These are phyloP conservation scores for Pyropia haitanensis DNA, from an alignment of 23 red algal genomes.

Conservation along the genomic window DNA sequence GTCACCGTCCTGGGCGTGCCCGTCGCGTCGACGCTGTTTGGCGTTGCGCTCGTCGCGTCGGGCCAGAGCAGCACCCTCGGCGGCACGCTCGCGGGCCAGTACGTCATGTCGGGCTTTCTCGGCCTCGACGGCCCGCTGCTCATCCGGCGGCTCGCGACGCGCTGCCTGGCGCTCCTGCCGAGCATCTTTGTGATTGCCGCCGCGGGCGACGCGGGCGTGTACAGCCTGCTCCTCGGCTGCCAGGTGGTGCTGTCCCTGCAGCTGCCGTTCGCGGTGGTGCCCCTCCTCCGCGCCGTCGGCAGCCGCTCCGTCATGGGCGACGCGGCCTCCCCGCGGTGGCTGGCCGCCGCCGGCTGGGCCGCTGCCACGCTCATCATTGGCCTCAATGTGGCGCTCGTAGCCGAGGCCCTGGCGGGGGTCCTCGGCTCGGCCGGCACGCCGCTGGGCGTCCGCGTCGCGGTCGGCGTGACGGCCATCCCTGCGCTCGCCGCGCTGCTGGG, in stretches of 20 bases:
- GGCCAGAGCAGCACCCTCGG: constrained; percentile 79
- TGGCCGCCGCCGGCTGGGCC: constrained; percentile 40
- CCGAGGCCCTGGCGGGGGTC: constrained; percentile 17
- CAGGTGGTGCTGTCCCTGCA: constrained; percentile 90
- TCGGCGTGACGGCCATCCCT: constrained; percentile 3
- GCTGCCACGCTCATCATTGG: constrained; percentile 56
- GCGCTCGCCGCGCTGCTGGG: constrained; percentile 23
- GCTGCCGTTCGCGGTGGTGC: constrained; percentile 88
- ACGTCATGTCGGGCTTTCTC: constrained; percentile 94
- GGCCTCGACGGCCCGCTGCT: constrained; percentile 58
- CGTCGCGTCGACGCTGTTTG: constrained; percentile 47
- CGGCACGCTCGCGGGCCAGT: constrained; percentile 87
- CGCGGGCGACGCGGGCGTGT: constrained; percentile 65
- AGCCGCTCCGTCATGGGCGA: constrained; percentile 58
- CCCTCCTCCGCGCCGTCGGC: constrained; percentile 81
- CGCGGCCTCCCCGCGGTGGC: constrained; percentile 28
- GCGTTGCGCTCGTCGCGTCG: constrained; percentile 77
- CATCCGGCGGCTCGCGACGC: constrained; percentile 62
- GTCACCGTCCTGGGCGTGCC: constrained; percentile 39
- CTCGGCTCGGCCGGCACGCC: constrained; percentile 6
- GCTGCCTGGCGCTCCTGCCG: constrained; percentile 72
- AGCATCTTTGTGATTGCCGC: constrained; percentile 49
- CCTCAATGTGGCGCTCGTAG: constrained; percentile 60
- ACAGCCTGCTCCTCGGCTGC: constrained; percentile 71
- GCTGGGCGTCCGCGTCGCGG: constrained; percentile 11